These are phyloP conservation scores for Taphrina populina DNA, from an alignment of 1,139 yeast genomes.

Conservation along the genomic window DNA sequence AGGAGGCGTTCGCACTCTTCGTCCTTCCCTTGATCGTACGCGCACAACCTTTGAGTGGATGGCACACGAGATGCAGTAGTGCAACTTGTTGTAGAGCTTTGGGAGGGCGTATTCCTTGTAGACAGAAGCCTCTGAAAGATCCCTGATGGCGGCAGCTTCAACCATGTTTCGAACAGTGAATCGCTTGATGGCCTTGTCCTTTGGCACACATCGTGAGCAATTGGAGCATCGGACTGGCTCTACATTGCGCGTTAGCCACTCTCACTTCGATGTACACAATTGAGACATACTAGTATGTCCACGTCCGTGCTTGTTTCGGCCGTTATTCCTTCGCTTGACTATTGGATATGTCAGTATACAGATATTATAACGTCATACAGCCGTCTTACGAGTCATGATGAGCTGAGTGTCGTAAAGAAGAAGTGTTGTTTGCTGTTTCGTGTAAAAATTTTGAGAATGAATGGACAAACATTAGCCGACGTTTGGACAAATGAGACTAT, in stretches of 20 bases:
- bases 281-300: constrained; percentile 61
- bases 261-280: not conserved
- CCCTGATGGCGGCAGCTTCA: constrained; percentile 87
- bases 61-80: constrained; percentile 99
- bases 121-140: constrained; percentile 98
- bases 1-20: constrained; percentile 99
- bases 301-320: constrained; percentile 99
- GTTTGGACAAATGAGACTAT: no score
- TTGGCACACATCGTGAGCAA: constrained; percentile 99
- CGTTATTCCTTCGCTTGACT: constrained; percentile 99
- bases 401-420: constrained; percentile 10
- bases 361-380: no score
- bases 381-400: constrained; percentile 14
- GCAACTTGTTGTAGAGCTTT: constrained; percentile 98
- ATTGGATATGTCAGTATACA: no score
- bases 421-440: no score
- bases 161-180: constrained; percentile 99
- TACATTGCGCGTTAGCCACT: constrained; percentile 47
- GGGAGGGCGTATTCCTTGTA: constrained; percentile 99
- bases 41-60: constrained; percentile 99
- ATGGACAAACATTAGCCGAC: no score
- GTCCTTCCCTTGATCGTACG: constrained; percentile 98
- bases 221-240: constrained; percentile 99
- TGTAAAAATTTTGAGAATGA: no score
- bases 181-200: constrained; percentile 99